These are phyloP conservation scores for Salvia splendens DNA, from an alignment of 257 asterid genomes.

Conservation along the genomic window DNA sequence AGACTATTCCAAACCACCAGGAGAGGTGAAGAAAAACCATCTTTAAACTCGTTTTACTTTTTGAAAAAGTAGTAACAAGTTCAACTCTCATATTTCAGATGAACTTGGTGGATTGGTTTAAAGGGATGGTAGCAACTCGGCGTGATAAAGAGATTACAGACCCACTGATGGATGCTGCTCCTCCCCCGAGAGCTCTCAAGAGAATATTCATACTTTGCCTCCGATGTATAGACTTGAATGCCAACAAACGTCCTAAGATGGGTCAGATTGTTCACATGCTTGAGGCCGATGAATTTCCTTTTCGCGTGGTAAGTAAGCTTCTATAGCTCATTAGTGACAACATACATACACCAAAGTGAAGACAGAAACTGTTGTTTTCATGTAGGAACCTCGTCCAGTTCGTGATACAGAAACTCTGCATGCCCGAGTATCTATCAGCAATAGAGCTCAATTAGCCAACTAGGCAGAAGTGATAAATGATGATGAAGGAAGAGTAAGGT, in stretches of 20 bases:
- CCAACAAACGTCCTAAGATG: slow-evolving; percentile 95
- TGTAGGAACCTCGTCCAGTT: slow-evolving; percentile 67
- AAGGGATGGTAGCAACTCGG: slow-evolving; percentile 83
- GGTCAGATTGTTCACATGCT: slow-evolving; percentile 98
- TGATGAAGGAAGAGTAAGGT: slow-evolving; percentile 44
- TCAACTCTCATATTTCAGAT: slow-evolving; percentile 54
- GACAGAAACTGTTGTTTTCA: neutral
- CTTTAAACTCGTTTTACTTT: no score
- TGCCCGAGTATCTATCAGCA: slow-evolving; percentile 38
- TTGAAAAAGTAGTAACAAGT: neutral
- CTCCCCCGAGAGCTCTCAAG: slow-evolving; percentile 80
- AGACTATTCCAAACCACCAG: slow-evolving; percentile 89
- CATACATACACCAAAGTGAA: no score
- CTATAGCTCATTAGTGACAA: neutral
- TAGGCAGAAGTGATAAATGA: slow-evolving; percentile 41
- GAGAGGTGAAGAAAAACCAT: slow-evolving; percentile 58
- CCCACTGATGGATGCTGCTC: slow-evolving; percentile 67
- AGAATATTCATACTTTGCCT: slow-evolving; percentile 78
- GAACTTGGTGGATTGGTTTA: slow-evolving; percentile 97
- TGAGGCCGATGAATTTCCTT: slow-evolving; percentile 89
- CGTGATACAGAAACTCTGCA: slow-evolving; percentile 53
- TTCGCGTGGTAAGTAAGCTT: slow-evolving; percentile 57
- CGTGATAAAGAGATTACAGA: slow-evolving; percentile 82
- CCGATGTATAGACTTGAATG: slow-evolving; percentile 86
- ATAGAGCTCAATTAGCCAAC: slow-evolving; percentile 34